These are phyloP conservation scores for Irpex rosettiformis DNA, from an alignment of 1,284 basidiomycete genomes.

Conservation along the genomic window DNA sequence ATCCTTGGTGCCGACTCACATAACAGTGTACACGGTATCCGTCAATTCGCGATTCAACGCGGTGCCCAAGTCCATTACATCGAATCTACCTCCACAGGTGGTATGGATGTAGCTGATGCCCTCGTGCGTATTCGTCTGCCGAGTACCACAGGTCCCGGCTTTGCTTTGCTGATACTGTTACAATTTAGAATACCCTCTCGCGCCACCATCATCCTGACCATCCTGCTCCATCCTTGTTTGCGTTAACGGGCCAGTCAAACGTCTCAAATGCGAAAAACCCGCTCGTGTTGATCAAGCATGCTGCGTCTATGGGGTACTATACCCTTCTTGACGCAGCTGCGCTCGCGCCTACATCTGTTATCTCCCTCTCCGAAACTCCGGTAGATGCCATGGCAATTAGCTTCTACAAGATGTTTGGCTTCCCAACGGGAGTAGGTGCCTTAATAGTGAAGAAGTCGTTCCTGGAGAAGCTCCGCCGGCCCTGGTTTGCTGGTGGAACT, in stretches of 20 bases:
- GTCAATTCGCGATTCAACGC: slow-evolving; percentile 58
- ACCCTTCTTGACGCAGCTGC: slow-evolving; percentile 79
- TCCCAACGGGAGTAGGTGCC: slow-evolving; percentile 81
- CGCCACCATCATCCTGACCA: slow-evolving; percentile 40
- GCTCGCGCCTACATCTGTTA: slow-evolving; percentile 64
- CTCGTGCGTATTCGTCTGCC: slow-evolving; percentile 42
- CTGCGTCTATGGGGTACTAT: slow-evolving; percentile 64
- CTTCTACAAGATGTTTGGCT: slow-evolving; percentile 90
- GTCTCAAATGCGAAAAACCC: slow-evolving; percentile 61
- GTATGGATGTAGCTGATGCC: slow-evolving; percentile 52
- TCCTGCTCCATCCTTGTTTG: slow-evolving; percentile 57
- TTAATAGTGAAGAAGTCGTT: slow-evolving; percentile 72
- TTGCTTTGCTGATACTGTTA: slow-evolving; percentile 39
- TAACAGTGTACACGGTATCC: slow-evolving; percentile 82
- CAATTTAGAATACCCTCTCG: slow-evolving; percentile 29
- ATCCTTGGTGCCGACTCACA: slow-evolving; percentile 74
- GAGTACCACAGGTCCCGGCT: slow-evolving; percentile 4
- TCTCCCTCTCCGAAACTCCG: slow-evolving; percentile 61
- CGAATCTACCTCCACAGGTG: slow-evolving; percentile 57
- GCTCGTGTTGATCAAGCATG: slow-evolving; percentile 46
- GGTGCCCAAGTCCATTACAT: slow-evolving; percentile 63
- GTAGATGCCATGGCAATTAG: slow-evolving; percentile 81
- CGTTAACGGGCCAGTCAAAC: slow-evolving; percentile 77
- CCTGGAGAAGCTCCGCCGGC: slow-evolving; percentile 53
- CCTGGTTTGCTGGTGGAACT: slow-evolving; percentile 84